Evolutionary conservation across 148 eudicot species (phyloP).

Genomic region (Nepenthes mirabilis): DNA sequence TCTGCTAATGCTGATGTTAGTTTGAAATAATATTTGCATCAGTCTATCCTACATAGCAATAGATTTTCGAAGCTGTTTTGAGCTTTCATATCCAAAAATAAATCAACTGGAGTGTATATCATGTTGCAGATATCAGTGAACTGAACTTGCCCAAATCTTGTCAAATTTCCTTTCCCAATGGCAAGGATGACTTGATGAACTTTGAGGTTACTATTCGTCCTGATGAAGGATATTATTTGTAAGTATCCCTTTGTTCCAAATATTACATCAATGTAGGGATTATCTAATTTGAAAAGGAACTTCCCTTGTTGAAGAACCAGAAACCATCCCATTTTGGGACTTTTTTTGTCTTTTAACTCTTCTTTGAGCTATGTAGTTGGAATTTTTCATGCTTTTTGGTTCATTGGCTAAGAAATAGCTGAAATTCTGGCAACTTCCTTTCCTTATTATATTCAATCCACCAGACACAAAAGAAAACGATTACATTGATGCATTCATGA

Average conservation of each 20-base stretch:
- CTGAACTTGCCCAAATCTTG: slow-evolving; percentile 68
- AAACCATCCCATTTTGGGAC: too few species aligned
- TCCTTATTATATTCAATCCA: too few species aligned
- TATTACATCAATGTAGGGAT: background rate
- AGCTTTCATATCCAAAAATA: background rate
- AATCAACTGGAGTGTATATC: slow-evolving; percentile 4
- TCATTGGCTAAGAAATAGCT: background rate
- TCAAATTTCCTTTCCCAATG: slow-evolving; percentile 58
- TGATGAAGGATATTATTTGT: slow-evolving; percentile 82
- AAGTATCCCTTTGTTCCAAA: slow-evolving; percentile 13
- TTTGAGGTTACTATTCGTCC: slow-evolving; percentile 80
- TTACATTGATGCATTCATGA: background rate
- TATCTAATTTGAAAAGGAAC: background rate
- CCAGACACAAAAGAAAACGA: background rate
- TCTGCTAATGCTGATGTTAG: too few species aligned
- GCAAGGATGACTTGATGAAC: slow-evolving; percentile 81
- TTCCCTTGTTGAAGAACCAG: too few species aligned
- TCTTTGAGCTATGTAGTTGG: background rate
- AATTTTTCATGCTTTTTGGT: background rate
- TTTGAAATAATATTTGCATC: background rate
- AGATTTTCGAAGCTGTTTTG: too few species aligned
- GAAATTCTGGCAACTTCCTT: too few species aligned
- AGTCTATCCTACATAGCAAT: background rate
- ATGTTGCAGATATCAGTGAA: slow-evolving; percentile 65
- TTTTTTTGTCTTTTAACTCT: background rate